These are phyloP conservation scores for Beverwykella pulmonaria DNA, from an alignment of 495 filamentous ascomycete genomes.

Conservation along the genomic window DNA sequence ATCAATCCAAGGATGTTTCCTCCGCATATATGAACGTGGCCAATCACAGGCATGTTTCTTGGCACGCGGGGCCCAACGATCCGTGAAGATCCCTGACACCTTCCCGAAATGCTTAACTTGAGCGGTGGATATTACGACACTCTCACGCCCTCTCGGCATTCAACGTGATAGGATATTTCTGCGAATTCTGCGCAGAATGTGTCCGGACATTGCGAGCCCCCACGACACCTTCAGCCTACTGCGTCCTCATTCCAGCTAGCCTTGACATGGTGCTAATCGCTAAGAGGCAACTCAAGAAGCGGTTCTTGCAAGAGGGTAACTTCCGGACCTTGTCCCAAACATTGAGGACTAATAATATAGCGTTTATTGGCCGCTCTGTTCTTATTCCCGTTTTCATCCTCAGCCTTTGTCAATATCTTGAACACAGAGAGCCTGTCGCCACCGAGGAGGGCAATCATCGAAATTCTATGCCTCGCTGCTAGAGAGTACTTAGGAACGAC, in stretches of 20 bases:
- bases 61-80: background rate
- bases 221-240: no score
- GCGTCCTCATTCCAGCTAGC: no score
- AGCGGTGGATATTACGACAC: background rate
- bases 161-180: constrained; percentile 1
- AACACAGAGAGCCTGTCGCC: background rate
- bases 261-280: no score
- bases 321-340: background rate
- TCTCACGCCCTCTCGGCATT: background rate
- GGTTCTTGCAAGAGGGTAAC: no score
- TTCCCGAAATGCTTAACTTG: background rate
- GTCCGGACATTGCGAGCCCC: no score
- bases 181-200: no score
- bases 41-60: background rate
- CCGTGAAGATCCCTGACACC: constrained; percentile 2
- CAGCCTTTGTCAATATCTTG: background rate
- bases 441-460: background rate
- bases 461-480: background rate
- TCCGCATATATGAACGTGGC: background rate
- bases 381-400: background rate
- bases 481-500: no score
- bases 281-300: no score
- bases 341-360: background rate
- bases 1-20: background rate
- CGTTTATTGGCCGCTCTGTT: background rate